Evolutionary conservation across 2,329 filamentous ascomycete species (phyloP), one percentile per base, ranked within the genome.

Genomic region (Aspergillus sp.): DNA sequence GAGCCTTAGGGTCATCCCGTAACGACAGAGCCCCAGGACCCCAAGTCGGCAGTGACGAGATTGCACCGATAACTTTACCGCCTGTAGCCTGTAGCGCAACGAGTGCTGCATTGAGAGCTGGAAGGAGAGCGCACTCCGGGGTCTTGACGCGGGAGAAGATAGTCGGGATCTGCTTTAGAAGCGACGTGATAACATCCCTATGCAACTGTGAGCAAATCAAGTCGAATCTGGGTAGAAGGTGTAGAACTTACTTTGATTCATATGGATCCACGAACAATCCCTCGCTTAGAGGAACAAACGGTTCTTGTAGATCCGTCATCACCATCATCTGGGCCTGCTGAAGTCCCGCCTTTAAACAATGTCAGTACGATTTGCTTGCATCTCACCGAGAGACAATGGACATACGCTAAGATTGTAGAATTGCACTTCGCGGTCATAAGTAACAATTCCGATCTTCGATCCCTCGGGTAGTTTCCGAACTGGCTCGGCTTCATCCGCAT

Each of bases 321-420:
- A 99, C 93, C 81, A 99, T 86, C 91, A 99, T 97, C 71, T 99
- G 95, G 9, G 95, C 91, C 76, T 92, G 87, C 55, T 95, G 89
- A 42, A 97, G 80, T 41, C 83, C 83, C 39, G 91, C 77, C 87
- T 91, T 4, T 11, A 73, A 40, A 27, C 39, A 39, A 8, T 40
- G 56, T 76, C 45, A 74, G 70, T 47, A 58, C 37, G 15, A 57
- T 15, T 64, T 66, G 20, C 45, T 60, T 59, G 39, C 56, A 61
- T 41, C 8, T 11, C 13, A 9, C 11, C 27, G 40, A 20, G n/a
- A n/a, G 12, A 24, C 7, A 51, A 54, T 22, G 20, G 6, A 30
- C 88, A 78, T 79, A 90, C 87, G 69, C 88, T 91, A 67, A 96
- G 86, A 70, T 98, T 98, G 80, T 98, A 99, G 74, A 98, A 99